Percentiles rank a stretch among this genome's conserved stretches.
These are phyloP conservation scores for Aspergillus sp. DNA, from an alignment of 2,329 filamentous ascomycete species.

Conservation along the genomic window DNA sequence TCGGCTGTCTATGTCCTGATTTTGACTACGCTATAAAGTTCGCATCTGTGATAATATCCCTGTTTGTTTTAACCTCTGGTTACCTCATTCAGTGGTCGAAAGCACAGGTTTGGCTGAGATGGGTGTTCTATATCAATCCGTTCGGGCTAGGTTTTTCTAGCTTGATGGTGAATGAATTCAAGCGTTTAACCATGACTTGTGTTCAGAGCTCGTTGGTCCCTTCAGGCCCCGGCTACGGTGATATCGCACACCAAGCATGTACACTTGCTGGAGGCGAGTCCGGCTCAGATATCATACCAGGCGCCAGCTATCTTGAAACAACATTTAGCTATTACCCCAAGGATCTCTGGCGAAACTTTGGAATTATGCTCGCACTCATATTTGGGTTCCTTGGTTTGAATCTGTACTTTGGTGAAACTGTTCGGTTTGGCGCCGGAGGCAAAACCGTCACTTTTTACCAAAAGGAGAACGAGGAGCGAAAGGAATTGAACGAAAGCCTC, in stretches of 20 bases:
- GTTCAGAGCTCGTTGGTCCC: constrained; percentile 65
- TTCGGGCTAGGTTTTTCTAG: constrained; percentile 70
- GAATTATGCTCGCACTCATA: constrained; percentile 34
- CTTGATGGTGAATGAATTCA: constrained; percentile 86
- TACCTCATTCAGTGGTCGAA: constrained; percentile 77
- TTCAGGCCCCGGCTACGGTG: constrained; percentile 62
- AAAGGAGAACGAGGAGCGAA: constrained; percentile 35
- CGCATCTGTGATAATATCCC: constrained; percentile 56
- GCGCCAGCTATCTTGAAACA: constrained; percentile 63
- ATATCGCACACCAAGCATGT: constrained; percentile 74
- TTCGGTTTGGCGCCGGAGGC: constrained; percentile 36
- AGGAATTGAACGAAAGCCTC: constrained; percentile 31
- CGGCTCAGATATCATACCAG: constrained; percentile 61
- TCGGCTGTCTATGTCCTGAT: constrained; percentile 70
- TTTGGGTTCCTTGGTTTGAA: constrained; percentile 32
- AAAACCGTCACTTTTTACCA: constrained; percentile 39
- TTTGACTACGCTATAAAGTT: constrained; percentile 85
- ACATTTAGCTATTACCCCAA: constrained; percentile 62
- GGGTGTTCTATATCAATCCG: constrained; percentile 75
- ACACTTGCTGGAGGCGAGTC: constrained; percentile 68
- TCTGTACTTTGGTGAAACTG: constrained; percentile 33
- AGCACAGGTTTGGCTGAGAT: constrained; percentile 71
- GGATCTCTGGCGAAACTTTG: constrained; percentile 65
- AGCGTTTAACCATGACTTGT: constrained; percentile 64
- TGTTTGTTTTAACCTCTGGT: constrained; percentile 76